These are phyloP conservation scores for Candida fluviatilis DNA, from an alignment of 805 yeast genomes.

Conservation along the genomic window DNA sequence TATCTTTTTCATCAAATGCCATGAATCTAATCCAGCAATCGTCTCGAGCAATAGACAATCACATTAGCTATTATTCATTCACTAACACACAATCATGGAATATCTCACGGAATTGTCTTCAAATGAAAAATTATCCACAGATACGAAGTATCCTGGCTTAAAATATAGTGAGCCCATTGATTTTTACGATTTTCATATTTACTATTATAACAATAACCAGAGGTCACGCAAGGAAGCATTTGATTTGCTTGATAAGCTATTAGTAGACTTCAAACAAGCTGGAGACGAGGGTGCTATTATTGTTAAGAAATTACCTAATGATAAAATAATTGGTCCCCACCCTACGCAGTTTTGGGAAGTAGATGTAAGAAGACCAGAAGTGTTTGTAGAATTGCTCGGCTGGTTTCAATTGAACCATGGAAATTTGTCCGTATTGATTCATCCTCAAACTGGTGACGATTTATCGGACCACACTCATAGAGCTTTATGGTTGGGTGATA, in stretches of 20 bases:
- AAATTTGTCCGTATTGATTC: constrained; percentile 26
- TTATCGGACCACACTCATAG: constrained; percentile 22
- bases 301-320: constrained; percentile 23
- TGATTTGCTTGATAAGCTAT: constrained; percentile 15
- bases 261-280: constrained; percentile 21
- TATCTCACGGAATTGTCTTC: constrained; percentile 20
- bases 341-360: constrained; percentile 31
- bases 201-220: constrained; percentile 20
- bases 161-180: constrained; percentile 20
- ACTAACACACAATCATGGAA: constrained; percentile 20
- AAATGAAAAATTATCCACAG: constrained; percentile 15
- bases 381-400: constrained; percentile 21
- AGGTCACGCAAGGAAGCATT: constrained; percentile 17
- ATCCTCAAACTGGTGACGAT: constrained; percentile 31
- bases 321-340: constrained; percentile 28
- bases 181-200: constrained; percentile 31
- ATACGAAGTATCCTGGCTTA: constrained; percentile 13
- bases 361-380: constrained; percentile 27
- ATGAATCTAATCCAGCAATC: too few relatives aligned
- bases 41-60: too few relatives aligned
- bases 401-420: constrained; percentile 32
- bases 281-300: constrained; percentile 22
- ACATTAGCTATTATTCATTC: too few relatives aligned
- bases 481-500: constrained; percentile 29
- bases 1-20: too few relatives aligned